Base-by-base conservation (phyloP, 2,329 filamentous ascomycete genomes). In the Pestalotiopsis sp. region DNA sequence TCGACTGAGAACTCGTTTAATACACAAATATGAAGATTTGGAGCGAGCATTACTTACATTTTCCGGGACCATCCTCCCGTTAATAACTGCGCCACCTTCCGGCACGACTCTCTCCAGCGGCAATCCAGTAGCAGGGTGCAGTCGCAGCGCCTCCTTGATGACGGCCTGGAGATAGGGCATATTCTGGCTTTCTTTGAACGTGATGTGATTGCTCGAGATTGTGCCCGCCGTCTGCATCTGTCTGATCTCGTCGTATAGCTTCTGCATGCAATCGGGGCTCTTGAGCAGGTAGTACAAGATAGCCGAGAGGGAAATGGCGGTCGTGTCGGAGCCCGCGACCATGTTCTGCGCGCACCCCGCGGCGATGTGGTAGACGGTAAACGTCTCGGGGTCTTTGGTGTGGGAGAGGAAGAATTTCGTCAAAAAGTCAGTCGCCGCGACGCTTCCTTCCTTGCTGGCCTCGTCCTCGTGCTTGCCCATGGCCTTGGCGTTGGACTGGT, bases 151-250 rank as follows among this genome's bases (percentile, higher is more conserved):
- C 74, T 90, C 88, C 68, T 87, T 87, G 67, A 88, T 81, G 4
- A 87, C 81, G n/a, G 85, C 86, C 3, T 78, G 79, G 1, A 86
- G 86, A 72, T 87, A 89, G 0, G 80, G 78, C n/a, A 80, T 71
- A 36, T 71, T 69, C 66, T 77, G 75, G 1, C 78, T 72, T n/a
- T 78, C 74, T 6, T 71, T 69, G 64, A 70, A 77, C 9, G 68
- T 67, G 2, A 77, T 70, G 1, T 75, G 64, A 45, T 66, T 49
- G 39, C 66, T 62, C 38, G 58, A 45, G 11, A 71, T 70, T 41
- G 13, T 61, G 36, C 68, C 70, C 27, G 62, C 66, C 20, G 13
- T 31, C 25, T 31, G 25, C 3, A 72, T 72, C 6, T 69, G 70
- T 20, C 74, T 66, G 20, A 78, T 72, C 71, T 78, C 75, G 12